Conservation (phyloP, 176 grass and related monocot genomes). For the Hyparrhenia diplandra region DNA sequence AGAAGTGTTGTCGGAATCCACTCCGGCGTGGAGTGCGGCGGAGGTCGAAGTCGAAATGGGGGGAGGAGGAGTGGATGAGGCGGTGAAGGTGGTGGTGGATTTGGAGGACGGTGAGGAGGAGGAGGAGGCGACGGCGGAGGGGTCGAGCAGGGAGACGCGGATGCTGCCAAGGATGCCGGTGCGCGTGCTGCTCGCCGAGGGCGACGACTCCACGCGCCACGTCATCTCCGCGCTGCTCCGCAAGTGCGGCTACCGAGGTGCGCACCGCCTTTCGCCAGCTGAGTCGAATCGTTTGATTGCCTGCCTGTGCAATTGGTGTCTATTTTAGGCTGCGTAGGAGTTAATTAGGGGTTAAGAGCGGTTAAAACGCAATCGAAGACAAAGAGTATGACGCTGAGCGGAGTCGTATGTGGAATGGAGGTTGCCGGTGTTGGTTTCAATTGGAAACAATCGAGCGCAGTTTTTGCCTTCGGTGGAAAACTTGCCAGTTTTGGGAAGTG, state of each 20-base stretch:
- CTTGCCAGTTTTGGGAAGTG: background rate
- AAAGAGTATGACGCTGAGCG: background rate
- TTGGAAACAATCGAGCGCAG: background rate
- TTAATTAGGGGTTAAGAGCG: background rate
- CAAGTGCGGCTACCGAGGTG: slow-evolving; percentile 94
- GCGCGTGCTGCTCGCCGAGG: slow-evolving; percentile 91
- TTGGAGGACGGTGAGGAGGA: slow-evolving; percentile 30
- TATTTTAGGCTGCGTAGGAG: background rate
- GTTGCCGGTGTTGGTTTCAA: background rate
- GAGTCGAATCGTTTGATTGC: background rate
- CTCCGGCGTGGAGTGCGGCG: background rate
- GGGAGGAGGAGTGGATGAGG: slow-evolving; percentile 1
- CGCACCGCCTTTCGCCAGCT: background rate
- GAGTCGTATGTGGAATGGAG: background rate
- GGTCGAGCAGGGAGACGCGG: slow-evolving; percentile 20
- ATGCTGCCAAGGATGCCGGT: slow-evolving; percentile 89
- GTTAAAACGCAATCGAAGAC: background rate
- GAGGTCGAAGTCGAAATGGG: slow-evolving; percentile 15
- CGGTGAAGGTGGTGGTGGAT: slow-evolving; percentile 41
- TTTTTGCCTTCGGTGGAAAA: background rate
- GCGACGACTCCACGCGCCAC: slow-evolving; percentile 93
- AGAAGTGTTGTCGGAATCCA: background rate
- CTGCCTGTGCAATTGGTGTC: background rate
- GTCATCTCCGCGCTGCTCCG: slow-evolving; percentile 91
- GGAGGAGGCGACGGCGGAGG: slow-evolving; percentile 11